Evolutionary conservation across 2,329 filamentous ascomycete species (phyloP).

Genomic region (Talaromyces piceae): DNA sequence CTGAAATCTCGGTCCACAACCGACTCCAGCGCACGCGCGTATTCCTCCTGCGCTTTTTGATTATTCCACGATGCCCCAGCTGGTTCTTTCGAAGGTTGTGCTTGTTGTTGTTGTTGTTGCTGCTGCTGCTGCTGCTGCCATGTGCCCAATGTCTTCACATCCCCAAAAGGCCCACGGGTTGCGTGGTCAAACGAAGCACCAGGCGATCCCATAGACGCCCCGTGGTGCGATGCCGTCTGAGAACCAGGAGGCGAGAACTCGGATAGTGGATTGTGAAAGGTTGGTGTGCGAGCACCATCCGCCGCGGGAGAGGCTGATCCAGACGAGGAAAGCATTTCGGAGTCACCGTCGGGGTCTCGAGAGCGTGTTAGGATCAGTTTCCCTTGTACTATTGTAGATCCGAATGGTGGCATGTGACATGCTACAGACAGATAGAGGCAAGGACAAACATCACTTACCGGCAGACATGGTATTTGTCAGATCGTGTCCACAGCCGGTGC

Average conservation of each 20-base stretch:
- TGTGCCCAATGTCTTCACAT: conserved; percentile 1
- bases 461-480: neutral
- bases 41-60: conserved; percentile 52
- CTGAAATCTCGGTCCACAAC: conserved; percentile 48
- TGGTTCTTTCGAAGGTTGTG: conserved; percentile 26
- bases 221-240: conserved; percentile 27
- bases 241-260: conserved; percentile 51
- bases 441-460: neutral
- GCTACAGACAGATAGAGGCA: too few relatives aligned
- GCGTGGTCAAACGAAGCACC: conserved; percentile 10
- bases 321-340: conserved; percentile 47
- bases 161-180: neutral
- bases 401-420: neutral
- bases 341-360: conserved; percentile 48
- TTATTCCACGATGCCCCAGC: conserved; percentile 49
- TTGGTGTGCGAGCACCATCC: conserved; percentile 37
- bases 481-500: too few relatives aligned
- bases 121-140: conserved; percentile 1
- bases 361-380: neutral
- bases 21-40: conserved; percentile 41
- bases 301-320: conserved; percentile 27
- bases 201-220: conserved; percentile 2
- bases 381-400: neutral
- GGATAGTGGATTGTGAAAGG: conserved; percentile 24
- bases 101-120: conserved; percentile 9